Base-by-base conservation (phyloP, 768 basidiomycete genomes). In the Xerocomus spinulosus region DNA sequence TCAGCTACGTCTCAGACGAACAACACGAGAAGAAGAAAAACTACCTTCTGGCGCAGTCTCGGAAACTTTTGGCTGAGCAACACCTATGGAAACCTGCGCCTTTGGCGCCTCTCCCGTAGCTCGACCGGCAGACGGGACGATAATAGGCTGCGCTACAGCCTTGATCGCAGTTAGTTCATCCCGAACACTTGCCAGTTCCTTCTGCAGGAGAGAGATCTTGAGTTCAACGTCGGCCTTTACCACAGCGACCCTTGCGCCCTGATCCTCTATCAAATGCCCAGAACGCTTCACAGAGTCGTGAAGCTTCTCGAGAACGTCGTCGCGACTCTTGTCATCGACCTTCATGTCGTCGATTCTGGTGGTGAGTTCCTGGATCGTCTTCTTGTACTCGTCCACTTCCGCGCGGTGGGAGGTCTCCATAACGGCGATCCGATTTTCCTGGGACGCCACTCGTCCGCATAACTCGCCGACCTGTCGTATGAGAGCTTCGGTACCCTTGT, bases 201-300 rank as follows among this genome's bases (percentile, higher is more conserved):
- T 46, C 21, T 61, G 42, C 2, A 56, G 35, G 17, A 61, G 48
- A 4, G 37, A 29, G 7, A 58, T 54, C 51, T 49, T 62, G 18
- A 43, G 50, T 0, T 62, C 26, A 6, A 47, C 5, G 18, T 64
- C 56, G 17, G 53, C 54, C 44, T 40, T 64, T 38, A 56, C 32
- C 9, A 34, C 50, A 1, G 44, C 47, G 15, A 53, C 9, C 28
- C 47, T 52, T 21, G 59, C 56, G 2, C 33, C 50, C 4, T 63
- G 59, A 29, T 44, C 42, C 17, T 61, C 55, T 36, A 49, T 38
- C 20, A 38, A 40, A 6, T 24, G 18, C 44, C 46, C 43, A 2
- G 46, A 15, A n/a, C n/a, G 20, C 26, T 50, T 44, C 33, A 51
- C 5, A 0, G 54, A 54, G 28, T 23, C 18, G 14, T 45, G 17